phyloP scores from a whole-genome alignment of 441 rosid genomes.

The Bocquillonia castaneifolia region DNA sequence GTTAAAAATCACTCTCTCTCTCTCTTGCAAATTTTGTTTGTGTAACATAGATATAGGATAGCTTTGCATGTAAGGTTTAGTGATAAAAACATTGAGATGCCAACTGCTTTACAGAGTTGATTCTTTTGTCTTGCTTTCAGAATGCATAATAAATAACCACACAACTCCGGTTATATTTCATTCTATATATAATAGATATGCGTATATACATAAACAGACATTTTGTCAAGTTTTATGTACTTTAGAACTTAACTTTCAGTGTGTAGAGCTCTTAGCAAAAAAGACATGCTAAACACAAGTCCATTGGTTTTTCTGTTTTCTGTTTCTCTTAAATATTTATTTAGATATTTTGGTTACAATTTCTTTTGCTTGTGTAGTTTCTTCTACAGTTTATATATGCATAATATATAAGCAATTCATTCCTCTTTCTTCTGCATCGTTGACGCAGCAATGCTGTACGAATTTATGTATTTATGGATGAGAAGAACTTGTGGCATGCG shows the following conservation, averaged over 20 bases:
- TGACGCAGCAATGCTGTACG: background rate
- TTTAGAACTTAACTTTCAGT: background rate
- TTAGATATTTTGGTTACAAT: background rate
- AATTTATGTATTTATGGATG: background rate
- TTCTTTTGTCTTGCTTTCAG: background rate
- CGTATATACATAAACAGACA: background rate
- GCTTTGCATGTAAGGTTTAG: background rate
- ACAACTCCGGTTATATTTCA: background rate
- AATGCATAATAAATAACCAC: background rate
- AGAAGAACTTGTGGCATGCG: background rate
- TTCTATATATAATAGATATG: background rate
- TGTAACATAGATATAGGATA: conserved; percentile 4
- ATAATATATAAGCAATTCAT: too few species aligned
- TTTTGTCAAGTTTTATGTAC: background rate
- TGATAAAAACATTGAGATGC: background rate
- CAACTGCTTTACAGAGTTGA: background rate
- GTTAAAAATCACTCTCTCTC: conserved; percentile 14
- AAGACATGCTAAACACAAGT: background rate
- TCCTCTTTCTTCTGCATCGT: too few species aligned
- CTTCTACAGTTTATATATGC: background rate
- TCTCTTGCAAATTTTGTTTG: conserved; percentile 15
- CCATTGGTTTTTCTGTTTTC: background rate
- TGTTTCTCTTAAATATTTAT: background rate
- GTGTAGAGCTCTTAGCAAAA: background rate
- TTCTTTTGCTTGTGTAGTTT: background rate